Conservation (phyloP, 495 filamentous ascomycete species). For the Umbilicaria muhlenbergii region DNA sequence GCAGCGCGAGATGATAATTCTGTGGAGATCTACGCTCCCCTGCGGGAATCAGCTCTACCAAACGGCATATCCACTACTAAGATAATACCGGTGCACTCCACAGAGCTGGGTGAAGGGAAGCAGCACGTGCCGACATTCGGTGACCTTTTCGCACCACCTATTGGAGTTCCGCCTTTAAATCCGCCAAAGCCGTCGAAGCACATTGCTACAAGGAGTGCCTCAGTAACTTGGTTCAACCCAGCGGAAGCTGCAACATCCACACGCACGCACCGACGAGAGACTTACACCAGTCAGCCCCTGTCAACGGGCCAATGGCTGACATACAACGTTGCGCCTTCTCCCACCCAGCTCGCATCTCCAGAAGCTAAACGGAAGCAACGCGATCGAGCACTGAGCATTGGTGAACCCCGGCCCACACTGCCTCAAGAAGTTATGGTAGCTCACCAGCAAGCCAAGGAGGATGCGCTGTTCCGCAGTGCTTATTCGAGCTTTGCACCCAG, state of each 20-base stretch:
- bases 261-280: conserved; percentile 30
- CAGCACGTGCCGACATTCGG: conserved; percentile 50
- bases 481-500: conserved; percentile 82
- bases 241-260: conserved; percentile 10
- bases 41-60: conserved; percentile 52
- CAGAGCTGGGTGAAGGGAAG: conserved; percentile 19
- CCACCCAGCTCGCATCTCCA: conserved; percentile 26
- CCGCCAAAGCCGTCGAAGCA: conserved; percentile 56
- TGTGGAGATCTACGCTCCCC: conserved; percentile 26
- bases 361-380: conserved; percentile 50
- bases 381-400: conserved; percentile 54
- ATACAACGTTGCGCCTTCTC: conserved; percentile 31
- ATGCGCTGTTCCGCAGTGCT: conserved; percentile 61
- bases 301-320: conserved; percentile 53
- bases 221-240: conserved; percentile 47
- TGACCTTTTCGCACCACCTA: conserved; percentile 62
- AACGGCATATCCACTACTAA: conserved; percentile 58
- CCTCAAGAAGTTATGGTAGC: conserved; percentile 27
- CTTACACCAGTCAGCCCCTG: conserved; percentile 39
- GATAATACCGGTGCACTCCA: conserved; percentile 39
- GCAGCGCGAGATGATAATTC: conserved; percentile 28
- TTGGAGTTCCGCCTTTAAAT: conserved; percentile 47
- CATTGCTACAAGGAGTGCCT: conserved; percentile 39
- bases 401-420: conserved; percentile 37
- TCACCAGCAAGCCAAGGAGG: conserved; percentile 45